Evolutionary conservation across 352 stramenopile genomes (phyloP), one percentile per base, ranked within the genome.

Genomic region (Pythium scleroteichum): DNA sequence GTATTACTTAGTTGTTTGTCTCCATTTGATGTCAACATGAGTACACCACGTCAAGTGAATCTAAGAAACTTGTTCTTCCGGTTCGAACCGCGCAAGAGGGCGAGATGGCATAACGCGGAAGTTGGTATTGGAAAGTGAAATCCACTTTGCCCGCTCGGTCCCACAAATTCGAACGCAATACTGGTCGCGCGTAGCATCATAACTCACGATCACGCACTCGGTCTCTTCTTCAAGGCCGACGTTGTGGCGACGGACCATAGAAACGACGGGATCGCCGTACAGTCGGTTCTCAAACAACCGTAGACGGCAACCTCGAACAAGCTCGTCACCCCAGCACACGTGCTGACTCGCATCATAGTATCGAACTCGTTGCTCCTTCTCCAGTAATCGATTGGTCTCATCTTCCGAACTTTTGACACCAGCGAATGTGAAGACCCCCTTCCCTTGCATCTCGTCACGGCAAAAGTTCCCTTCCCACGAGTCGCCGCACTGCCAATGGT

Each of bases 281-380:
- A 73, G 66, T 5, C 69, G 69, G 39, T 75, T 80, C 12, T 41
- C 48, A 53, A 78, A 79, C n/a, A 90, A 50, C 1, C 71, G 59
- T 38, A 90, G 19, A 1, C 73, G 75, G 29, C 75, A 80, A 20
- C 80, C 78, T 13, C 44, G 54, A 26, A 78, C 70, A 22, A 90
- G 60, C n/a, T 90, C 78, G 24, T 87, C 69, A 14, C 76, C 78
- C 81, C 81, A 90, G 57, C 81, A 90, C 2, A 90, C 69, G 50
- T 90, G 81, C 26, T 79, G 66, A 8, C 81, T 85, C 0, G 67
- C 66, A 48, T 85, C 60, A 52, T 84, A 88, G 68, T 84, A 90
- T 10, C 81, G 81, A 41, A 81, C 62, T 27, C 59, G 64, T 33
- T 76, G 53, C 33, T 70, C 54, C 7, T 41, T 47, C 4, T 41